A percentile compares a stretch with the other conserved stretches of the same genome.
Evolutionary conservation across 2,329 filamentous ascomycete species (phyloP).

Genomic region (Stachybotrys chlorohalonatus): DNA sequence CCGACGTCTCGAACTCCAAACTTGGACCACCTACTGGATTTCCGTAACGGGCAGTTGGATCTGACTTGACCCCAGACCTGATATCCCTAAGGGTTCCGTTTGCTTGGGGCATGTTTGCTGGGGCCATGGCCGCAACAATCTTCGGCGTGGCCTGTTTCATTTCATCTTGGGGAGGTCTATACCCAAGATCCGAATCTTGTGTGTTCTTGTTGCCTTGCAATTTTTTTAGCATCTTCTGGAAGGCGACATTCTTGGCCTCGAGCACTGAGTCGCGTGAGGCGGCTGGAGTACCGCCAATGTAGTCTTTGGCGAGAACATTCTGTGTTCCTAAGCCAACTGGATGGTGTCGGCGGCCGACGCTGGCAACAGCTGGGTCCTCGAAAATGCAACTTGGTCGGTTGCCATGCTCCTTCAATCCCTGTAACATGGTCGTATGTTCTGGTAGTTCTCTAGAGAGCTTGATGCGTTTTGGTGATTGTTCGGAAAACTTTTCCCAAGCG

Average conservation of each 20-base stretch:
- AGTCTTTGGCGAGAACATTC: background rate
- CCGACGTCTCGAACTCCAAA: background rate
- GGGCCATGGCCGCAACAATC: background rate
- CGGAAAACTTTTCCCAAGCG: constrained; percentile 4
- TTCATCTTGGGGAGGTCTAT: background rate
- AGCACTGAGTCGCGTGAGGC: background rate
- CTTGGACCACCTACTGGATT: background rate
- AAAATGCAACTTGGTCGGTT: background rate
- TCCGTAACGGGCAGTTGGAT: background rate
- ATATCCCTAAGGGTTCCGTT: background rate
- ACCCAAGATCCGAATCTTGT: background rate
- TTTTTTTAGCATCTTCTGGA: constrained; percentile 17
- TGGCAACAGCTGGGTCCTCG: background rate
- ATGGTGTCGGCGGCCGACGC: background rate
- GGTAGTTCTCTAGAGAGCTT: background rate
- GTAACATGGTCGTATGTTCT: background rate
- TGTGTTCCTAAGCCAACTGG: background rate
- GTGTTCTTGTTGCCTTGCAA: constrained; percentile 7
- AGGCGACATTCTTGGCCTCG: constrained; percentile 9
- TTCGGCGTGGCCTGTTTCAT: background rate
- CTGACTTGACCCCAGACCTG: background rate
- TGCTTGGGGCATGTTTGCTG: background rate
- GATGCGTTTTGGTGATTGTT: constrained; percentile 3
- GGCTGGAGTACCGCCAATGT: background rate
- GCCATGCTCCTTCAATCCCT: background rate